phyloP scores from a whole-genome alignment of 1,284 basidiomycete genomes.

The Papiliotrema fonsecae region DNA sequence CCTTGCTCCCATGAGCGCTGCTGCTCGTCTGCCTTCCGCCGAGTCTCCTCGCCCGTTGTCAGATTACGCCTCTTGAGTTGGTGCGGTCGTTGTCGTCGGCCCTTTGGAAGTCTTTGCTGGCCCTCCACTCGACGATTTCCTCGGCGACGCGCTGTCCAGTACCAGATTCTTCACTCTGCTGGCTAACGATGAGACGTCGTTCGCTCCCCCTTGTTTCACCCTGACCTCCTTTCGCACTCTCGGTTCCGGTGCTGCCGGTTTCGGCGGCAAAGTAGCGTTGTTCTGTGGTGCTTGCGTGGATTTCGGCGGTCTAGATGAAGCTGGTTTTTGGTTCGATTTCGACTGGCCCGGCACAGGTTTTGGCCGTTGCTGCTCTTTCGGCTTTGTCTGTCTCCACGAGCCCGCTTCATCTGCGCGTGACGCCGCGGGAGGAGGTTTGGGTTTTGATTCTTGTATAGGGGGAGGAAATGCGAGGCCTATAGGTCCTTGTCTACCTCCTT shows the following conservation, averaged over 20 bases:
- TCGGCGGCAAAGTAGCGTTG: not conserved
- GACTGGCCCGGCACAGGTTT: not conserved
- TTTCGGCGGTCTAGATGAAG: slow-evolving; percentile 1
- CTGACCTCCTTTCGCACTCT: slow-evolving; percentile 31
- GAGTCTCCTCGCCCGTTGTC: not conserved
- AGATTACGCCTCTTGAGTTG: no score
- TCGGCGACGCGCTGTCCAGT: slow-evolving; percentile 18
- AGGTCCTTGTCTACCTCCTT: slow-evolving; percentile 32
- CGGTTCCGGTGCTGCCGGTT: slow-evolving; percentile 6
- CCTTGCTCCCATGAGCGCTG: not conserved
- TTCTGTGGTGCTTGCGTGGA: not conserved
- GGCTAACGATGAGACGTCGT: slow-evolving; percentile 22
- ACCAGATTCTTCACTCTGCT: slow-evolving; percentile 29
- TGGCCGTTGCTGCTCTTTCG: not conserved
- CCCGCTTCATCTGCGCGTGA: not conserved
- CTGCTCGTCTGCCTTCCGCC: not conserved
- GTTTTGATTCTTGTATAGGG: slow-evolving; percentile 14
- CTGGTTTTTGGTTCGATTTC: no score
- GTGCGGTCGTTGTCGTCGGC: no score
- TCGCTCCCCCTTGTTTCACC: slow-evolving; percentile 25
- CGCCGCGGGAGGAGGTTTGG: not conserved
- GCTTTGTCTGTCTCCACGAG: not conserved
- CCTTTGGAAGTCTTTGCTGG: not conserved
- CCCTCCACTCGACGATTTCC: not conserved
- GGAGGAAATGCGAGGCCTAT: slow-evolving; percentile 35